These are phyloP conservation scores for Hypoxylon trugodes DNA, from an alignment of 495 filamentous ascomycete species.

Conservation along the genomic window DNA sequence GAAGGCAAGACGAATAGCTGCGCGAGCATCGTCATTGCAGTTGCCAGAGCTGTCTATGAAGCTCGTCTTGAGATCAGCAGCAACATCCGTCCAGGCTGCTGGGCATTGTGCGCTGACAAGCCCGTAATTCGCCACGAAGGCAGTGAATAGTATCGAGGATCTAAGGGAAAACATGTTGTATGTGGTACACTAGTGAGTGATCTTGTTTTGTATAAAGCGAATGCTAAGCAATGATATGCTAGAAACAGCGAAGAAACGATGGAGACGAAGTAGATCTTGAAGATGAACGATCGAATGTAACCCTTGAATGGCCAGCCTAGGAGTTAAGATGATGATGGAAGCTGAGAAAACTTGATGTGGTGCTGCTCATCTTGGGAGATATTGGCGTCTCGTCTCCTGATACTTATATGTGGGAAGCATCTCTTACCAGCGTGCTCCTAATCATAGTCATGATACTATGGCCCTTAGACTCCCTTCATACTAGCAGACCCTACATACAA, in stretches of 20 bases:
- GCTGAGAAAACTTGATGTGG: slow-evolving; percentile 4
- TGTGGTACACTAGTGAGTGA: neutral
- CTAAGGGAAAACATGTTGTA: slow-evolving; percentile 26
- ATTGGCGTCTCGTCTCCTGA: neutral
- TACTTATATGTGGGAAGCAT: slow-evolving; percentile 23
- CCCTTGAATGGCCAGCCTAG: slow-evolving; percentile 10
- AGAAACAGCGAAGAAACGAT: neutral
- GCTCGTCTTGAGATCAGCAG: slow-evolving; percentile 27
- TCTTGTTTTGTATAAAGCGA: neutral
- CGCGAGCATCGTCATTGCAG: slow-evolving; percentile 38
- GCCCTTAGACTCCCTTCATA: slow-evolving; percentile 6
- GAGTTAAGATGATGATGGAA: neutral
- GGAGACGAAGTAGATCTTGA: neutral
- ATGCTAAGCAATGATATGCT: neutral
- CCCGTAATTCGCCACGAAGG: slow-evolving; percentile 4
- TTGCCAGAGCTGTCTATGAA: slow-evolving; percentile 21
- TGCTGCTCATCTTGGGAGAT: neutral
- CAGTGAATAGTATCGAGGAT: slow-evolving; percentile 5
- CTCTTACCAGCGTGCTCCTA: neutral
- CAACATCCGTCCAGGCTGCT: slow-evolving; percentile 36
- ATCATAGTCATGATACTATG: slow-evolving; percentile 9
- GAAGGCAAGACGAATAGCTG: slow-evolving; percentile 36
- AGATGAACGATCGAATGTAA: neutral
- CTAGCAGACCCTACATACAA: slow-evolving; percentile 17
- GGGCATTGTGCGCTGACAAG: slow-evolving; percentile 27